A percentile compares a stretch with the other conserved stretches of the same genome.
Conservation (phyloP, 78 protist species). For the Guillardia theta region DNA sequence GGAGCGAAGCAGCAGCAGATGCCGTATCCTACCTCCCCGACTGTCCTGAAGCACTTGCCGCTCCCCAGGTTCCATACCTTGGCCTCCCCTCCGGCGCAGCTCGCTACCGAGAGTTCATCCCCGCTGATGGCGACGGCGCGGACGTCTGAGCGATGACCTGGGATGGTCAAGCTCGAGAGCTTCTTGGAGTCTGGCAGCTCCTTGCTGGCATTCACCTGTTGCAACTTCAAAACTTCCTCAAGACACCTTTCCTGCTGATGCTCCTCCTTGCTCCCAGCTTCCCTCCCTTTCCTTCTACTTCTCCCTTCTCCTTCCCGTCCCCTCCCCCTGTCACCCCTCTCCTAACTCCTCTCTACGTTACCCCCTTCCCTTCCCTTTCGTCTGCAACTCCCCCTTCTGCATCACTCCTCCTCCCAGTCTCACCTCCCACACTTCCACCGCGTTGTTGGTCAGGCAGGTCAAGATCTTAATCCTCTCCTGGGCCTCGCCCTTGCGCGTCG, state of each 20-base stretch:
- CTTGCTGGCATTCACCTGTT: not conserved
- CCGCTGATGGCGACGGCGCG: constrained; percentile 66
- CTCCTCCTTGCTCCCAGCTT: not conserved
- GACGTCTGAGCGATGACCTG: constrained; percentile 71
- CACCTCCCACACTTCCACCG: not conserved
- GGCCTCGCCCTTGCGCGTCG: no score
- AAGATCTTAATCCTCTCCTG: no score
- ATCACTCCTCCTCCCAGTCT: not conserved
- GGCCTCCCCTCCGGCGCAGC: constrained; percentile 35
- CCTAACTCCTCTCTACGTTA: not conserved
- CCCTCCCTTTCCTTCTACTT: not conserved
- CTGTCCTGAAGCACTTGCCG: constrained; percentile 64
- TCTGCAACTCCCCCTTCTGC: not conserved
- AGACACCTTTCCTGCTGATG: not conserved
- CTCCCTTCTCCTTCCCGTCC: not conserved
- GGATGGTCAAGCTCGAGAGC: not conserved
- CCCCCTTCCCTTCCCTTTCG: not conserved
- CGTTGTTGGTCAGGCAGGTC: no score
- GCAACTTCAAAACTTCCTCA: not conserved
- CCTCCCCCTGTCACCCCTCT: not conserved
- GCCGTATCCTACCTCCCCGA: constrained; percentile 72
- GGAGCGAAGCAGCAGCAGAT: constrained; percentile 71
- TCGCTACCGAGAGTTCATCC: constrained; percentile 56
- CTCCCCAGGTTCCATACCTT: constrained; percentile 72
- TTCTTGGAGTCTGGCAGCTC: not conserved